Evolutionary conservation across 1,284 basidiomycete genomes (phyloP), one percentile per base, ranked within the genome.

Genomic region (Baeospora myosura): DNA sequence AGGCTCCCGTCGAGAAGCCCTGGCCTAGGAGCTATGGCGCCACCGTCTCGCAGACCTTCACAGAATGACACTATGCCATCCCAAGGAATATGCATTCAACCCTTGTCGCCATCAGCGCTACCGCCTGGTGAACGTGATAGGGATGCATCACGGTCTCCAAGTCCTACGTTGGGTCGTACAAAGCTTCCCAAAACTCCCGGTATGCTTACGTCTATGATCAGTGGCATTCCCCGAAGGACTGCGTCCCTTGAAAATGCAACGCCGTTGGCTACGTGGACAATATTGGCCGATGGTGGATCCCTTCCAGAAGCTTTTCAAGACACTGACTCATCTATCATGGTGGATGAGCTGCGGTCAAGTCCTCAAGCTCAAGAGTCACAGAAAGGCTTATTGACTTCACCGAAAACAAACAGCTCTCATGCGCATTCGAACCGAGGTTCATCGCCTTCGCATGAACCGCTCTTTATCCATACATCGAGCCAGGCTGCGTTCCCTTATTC

Each of bases 401-500:
- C n/a, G n/a, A n/a, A n/a, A n/a, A n/a, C n/a, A n/a, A n/a, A n/a
- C n/a, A n/a, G 26, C n/a, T 8, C 8, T 8, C 26, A 29, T 8
- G 26, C 8, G n/a, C 8, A 29, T 29, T 8, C 8, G n/a, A 29
- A 8, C n/a, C 26, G n/a, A 29, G n/a, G n/a, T 29, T n/a, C 26
- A 32, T 38, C 38, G 32, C 43, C 46, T 23, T 35, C 40, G 22
- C 50, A 53, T 34, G 53, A 56, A 29, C 65, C 65, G 11, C 47
- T 70, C 37, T 75, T 75, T 47, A 51, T 70, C 28, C 59, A 54
- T 7, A 60, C 66, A 24, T 61, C 67, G 43, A 73, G 64, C 45
- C 72, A 71, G 49, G 49, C 61, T 36, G 57, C 65, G 1, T 69
- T 73, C 47, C 68, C 69, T 6, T 68, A 70, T 51, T 71, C 74